Evolutionary conservation across 257 asterid species (phyloP), one percentile per base, ranked within the genome.

Genomic region (Parsonsia alboflavescens): DNA sequence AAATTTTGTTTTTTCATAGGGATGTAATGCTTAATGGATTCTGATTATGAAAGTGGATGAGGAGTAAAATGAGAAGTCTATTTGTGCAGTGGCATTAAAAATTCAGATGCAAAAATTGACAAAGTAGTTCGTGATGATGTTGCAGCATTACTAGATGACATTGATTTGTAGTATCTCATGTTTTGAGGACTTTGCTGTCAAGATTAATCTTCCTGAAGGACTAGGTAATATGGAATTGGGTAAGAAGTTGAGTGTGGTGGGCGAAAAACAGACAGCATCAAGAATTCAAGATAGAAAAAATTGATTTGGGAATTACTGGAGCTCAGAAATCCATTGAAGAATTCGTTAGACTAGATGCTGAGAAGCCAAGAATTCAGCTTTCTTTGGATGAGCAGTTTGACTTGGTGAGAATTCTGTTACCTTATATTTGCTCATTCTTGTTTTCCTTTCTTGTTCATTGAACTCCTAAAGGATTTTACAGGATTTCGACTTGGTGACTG

Each of bases 311-410:
- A 65, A 78, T 72, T 63, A 62, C 75, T 74, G 80, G 64, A 78
- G 75, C 61, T 53, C 73, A 57, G 0, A 69, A 65, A 28, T 71
- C 77, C 26, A 65, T 41, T 68, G 76, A 72, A 44, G 10, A 2
- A 24, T 69, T 70, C 30, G 50, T 74, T 2, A 70, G 26, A 13
- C 48, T 72, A 9, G 82, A 49, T 66, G 61, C 54, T 58, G 39
- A 33, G 39, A 82, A 81, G 59, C 81, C 79, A 46, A 88, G 99
- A 79, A 79, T 30, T 69, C 96, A 85, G 45, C 92, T 97, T 15
- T 86, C 84, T 71, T 85, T 94, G 24, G 99, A 92, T 82, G 97
- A 94, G 70, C 96, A 90, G 76, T 94, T 94, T 87, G 99, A 90
- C 74, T 8, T 88, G 93, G 98, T 90, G 72, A 76, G 88, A n/a